Evolutionary conservation across 106 monocot genomes (phyloP), one percentile per base, ranked within the genome.

Genomic region (Triglochin maritima): DNA sequence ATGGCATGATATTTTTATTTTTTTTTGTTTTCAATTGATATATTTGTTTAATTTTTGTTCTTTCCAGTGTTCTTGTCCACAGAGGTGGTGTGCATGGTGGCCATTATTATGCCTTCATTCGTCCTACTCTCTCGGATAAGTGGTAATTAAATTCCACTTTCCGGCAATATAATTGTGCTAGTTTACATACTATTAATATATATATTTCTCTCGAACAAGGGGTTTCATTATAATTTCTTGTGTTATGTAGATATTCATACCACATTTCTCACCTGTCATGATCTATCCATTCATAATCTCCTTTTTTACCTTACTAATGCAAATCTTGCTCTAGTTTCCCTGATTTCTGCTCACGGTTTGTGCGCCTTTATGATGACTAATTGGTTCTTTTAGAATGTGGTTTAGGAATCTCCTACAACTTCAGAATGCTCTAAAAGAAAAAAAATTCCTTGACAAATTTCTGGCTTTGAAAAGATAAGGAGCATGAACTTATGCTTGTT

Each of bases 81-180:
- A 89, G 85, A 69, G 89, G 89, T 72, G 89, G 89, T 9, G 80
- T 82, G 53, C 85, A 89, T 72, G 89, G 89, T 59, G 89, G 89
- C 15, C 89, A 89, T 69, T 89, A 89, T 50, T 89, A 89, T 81
- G 89, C 89, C 55, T 89, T 78, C 67, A 89, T 89, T 66, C 82
- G 89, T 50, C 89, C 89, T 56, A 83, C 83, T 66, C 77, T 89
- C 4, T 81, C 81, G 47, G 89, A 89, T 72, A 80, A 83, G 45
- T 89, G 89, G 89, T 89, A 83, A 51, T 72, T 68, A 58, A 15
- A 56, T 49, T 8, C 3, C 47, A 17, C 52, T 53, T 7, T 53
- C 7, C 1, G 52, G 12, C 52, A 53, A 53, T 53, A 8, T 2
- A 53, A 12, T 53, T 8, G 52, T 8, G 0, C 9, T 12, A 8